phyloP scores from a whole-genome alignment of 2,329 filamentous ascomycete genomes.

The Bipolaris cookei region DNA sequence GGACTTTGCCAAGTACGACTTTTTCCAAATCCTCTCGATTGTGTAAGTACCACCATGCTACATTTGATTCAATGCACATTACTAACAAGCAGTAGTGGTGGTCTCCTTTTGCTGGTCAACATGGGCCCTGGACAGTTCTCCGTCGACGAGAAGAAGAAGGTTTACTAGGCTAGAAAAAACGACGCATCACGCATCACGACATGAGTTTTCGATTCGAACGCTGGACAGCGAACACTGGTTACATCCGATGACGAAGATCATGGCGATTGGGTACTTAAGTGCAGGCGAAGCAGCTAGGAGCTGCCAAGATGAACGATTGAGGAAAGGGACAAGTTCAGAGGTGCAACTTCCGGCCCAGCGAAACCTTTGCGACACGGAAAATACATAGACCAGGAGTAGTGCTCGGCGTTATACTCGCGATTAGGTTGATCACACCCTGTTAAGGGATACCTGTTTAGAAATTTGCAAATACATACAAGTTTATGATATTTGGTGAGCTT shows the following conservation, averaged over 20 bases:
- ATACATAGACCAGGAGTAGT: conserved; percentile 39
- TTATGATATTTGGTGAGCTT: not conserved
- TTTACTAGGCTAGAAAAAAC: conserved; percentile 75
- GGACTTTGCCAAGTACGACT: conserved; percentile 99
- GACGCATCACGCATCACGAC: conserved; percentile 19
- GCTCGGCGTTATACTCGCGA: conserved; percentile 32
- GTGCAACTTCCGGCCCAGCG: conserved; percentile 4
- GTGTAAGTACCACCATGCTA: conserved; percentile 65
- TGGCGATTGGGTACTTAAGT: conserved; percentile 18
- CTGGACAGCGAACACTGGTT: conserved; percentile 25
- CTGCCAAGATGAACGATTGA: conserved; percentile 5
- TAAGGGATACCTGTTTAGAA: not conserved
- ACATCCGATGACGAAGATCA: conserved; percentile 32
- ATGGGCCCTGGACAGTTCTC: conserved; percentile 97
- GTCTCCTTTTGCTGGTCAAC: conserved; percentile 95
- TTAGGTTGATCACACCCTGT: conserved; percentile 23
- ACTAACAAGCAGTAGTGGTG: conserved; percentile 63
- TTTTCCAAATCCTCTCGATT: conserved; percentile 99
- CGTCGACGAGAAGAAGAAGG: conserved; percentile 99
- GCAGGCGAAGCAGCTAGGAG: conserved; percentile 1
- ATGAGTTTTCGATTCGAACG: conserved; percentile 28
- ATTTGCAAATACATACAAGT: conserved; percentile 4
- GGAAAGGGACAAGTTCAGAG: conserved; percentile 17
- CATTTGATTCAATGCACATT: not conserved
- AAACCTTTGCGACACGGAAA: conserved; percentile 18